Evolutionary conservation across 257 asterid genomes (phyloP).

Genomic region (Solanum corneliomulleri): DNA sequence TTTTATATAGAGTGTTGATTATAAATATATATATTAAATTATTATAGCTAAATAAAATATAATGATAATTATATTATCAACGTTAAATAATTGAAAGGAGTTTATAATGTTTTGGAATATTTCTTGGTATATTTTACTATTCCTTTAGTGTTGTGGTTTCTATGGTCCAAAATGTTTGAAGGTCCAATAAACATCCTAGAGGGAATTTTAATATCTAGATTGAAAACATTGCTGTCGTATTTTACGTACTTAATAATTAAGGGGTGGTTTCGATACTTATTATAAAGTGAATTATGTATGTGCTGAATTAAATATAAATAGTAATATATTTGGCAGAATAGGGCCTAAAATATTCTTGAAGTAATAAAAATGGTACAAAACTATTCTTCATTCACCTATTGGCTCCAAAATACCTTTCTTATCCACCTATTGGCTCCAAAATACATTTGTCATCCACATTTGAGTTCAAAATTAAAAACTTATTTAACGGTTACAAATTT

Average conservation of each 20-base stretch:
- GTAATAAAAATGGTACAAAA: too few species aligned
- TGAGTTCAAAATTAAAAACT: too few species aligned
- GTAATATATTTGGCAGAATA: background rate
- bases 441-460: too few species aligned
- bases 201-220: background rate
- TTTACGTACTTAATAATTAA: background rate
- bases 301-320: background rate
- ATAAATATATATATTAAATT: too few species aligned
- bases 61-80: too few species aligned
- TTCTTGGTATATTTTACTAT: background rate
- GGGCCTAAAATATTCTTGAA: too few species aligned
- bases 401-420: too few species aligned
- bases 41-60: too few species aligned
- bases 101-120: background rate
- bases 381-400: too few species aligned
- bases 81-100: background rate
- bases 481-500: too few species aligned
- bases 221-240: background rate
- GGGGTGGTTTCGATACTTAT: background rate
- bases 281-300: background rate
- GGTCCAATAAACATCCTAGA: background rate
- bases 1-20: too few species aligned
- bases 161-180: background rate
- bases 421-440: too few species aligned
- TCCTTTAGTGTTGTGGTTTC: background rate